Evolutionary conservation across 1,139 yeast species (phyloP).

Genomic region (Debaryomyces udenii): DNA sequence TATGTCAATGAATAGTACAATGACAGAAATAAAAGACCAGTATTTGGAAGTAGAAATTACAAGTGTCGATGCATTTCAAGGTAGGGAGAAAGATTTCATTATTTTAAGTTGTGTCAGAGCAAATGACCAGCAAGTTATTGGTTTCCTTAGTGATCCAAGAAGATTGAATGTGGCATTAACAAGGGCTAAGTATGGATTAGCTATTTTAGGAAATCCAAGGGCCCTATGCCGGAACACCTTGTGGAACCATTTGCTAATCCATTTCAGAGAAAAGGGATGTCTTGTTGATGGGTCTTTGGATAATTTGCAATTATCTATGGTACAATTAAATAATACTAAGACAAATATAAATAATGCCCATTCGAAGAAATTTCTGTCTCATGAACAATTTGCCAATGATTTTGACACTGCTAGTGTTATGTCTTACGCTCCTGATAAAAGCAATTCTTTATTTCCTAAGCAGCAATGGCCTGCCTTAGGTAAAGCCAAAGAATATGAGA

Average conservation of each 20-base stretch:
- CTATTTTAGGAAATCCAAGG: constrained; percentile 83
- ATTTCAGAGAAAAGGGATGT: constrained; percentile 83
- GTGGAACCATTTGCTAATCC: constrained; percentile 80
- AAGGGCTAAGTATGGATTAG: constrained; percentile 84
- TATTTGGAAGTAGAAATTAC: constrained; percentile 83
- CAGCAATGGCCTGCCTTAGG: constrained; percentile 43
- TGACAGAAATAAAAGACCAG: constrained; percentile 58
- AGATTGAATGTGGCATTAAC: constrained; percentile 92
- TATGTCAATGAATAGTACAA: constrained; percentile 72
- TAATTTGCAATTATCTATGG: constrained; percentile 71
- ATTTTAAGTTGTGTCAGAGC: constrained; percentile 91
- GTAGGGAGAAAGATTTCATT: constrained; percentile 90
- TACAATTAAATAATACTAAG: constrained; percentile 46
- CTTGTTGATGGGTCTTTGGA: constrained; percentile 92
- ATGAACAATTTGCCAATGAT: constrained; percentile 19
- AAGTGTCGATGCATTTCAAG: constrained; percentile 95
- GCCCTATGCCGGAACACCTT: constrained; percentile 70
- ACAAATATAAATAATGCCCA: constrained; percentile 10
- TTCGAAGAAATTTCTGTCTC: constrained; percentile 13
- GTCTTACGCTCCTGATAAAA: constrained; percentile 41
- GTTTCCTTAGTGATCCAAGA: constrained; percentile 87
- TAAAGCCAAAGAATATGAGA: constrained; percentile 16
- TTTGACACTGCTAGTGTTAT: constrained; percentile 54
- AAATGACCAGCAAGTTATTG: constrained; percentile 79
- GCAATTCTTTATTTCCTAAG: constrained; percentile 17